Evolutionary conservation across 345 rosid species (phyloP), one percentile per base, ranked within the genome.

Genomic region (Aquilaria sinensis): DNA sequence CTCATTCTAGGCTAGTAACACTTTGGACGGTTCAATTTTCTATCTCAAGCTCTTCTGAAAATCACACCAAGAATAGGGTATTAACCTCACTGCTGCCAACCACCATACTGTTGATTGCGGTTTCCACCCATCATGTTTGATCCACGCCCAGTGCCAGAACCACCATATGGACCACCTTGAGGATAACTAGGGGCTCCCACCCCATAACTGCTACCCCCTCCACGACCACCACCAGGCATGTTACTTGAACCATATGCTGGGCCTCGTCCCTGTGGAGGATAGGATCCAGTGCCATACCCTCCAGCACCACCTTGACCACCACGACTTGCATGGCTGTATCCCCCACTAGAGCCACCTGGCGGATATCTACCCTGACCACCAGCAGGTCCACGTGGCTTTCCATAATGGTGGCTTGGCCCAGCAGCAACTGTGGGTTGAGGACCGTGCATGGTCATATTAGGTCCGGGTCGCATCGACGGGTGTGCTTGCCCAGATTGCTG

Each of bases 401-500:
- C 89, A 50, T 80, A 83, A 57, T 78, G 86, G 74, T 88, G 97
- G 74, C 86, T 73, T 0, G 94, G 84, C 30, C 86, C 98, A 37
- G 90, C 77, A 23, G 90, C 77, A 46, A 90, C 89, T 2, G 95
- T 81, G 31, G 90, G 81, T 31, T 85, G 98, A 48, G 91, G 73
- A 63, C 75, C 73, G 73, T 82, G 88, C 76, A 80, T 67, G 31
- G 91, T 49, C 58, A 73, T 78, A 67, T 73, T 77, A 9, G 78
- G 70, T 61, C 77, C 68, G 57, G 58, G 74, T 70, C 83, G 72
- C 68, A 84, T 85, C 45, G 78, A 84, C 0, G 84, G 76, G 50
- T 83, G 98, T 47, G 87, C 76, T 62, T 87, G 98, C 60, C 97
- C 97, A 34, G 85, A 71, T 62, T 87, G 96, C 69, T 86, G 97